Conservation (phyloP, 176 grass and related monocot species). For the Aegilops sharonensis region DNA sequence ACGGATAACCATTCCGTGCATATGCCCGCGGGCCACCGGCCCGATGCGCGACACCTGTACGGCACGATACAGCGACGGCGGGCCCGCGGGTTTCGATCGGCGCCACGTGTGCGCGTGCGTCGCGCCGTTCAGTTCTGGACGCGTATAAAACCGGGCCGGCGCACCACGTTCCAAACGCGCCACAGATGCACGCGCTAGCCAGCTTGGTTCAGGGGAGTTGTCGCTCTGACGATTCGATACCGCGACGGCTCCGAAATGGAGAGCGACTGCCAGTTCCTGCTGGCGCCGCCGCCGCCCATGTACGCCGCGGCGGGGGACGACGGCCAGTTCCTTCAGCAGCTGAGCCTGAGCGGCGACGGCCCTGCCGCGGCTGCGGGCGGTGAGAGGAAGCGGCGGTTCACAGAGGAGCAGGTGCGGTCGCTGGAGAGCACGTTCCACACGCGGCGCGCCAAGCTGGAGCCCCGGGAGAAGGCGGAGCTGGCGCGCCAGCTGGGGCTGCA, state of each 20-base stretch:
- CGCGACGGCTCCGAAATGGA: conserved; percentile 18
- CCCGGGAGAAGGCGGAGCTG: conserved; percentile 73
- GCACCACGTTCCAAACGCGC: not conserved
- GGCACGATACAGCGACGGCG: not conserved
- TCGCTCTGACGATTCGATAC: not conserved
- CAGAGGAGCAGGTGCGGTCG: conserved; percentile 89
- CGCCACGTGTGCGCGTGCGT: conserved; percentile 18
- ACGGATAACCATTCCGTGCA: conserved; percentile 29
- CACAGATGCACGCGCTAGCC: not conserved
- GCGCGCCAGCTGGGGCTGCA: conserved; percentile 80
- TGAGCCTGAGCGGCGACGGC: not conserved
- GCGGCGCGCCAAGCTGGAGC: conserved; percentile 71
- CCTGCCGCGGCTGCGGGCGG: not conserved
- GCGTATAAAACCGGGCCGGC: conserved; percentile 17
- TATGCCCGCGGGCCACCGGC: not conserved
- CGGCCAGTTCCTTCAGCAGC: not conserved
- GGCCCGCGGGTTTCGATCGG: not conserved
- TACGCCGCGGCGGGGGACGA: conserved; percentile 1
- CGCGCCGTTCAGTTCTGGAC: not conserved
- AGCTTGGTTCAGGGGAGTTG: not conserved
- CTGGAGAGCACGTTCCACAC: conserved; percentile 84
- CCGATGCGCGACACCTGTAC: conserved; percentile 28
- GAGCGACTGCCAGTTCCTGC: conserved; percentile 22
- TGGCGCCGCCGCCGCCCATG: not conserved
- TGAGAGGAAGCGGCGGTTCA: conserved; percentile 82